Evolutionary conservation across 768 basidiomycete species (phyloP).

Genomic region (Punctularia strigosozonata): DNA sequence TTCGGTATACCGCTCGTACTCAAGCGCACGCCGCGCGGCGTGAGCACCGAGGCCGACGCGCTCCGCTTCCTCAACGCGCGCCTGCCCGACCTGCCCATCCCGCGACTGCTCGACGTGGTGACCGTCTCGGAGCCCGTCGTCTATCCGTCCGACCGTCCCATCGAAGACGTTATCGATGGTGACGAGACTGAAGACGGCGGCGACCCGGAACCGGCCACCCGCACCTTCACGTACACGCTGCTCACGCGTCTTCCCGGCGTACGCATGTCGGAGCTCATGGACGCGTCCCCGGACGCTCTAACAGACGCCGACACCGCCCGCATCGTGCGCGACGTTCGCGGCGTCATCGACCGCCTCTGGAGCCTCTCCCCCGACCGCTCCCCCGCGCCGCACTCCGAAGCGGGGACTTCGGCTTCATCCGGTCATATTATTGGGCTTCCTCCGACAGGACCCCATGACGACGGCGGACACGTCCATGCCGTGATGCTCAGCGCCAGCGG

Average conservation of each 20-base stretch:
- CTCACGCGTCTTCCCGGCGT: no score
- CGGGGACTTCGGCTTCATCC: no score
- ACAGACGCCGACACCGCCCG: no score
- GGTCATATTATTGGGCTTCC: no score
- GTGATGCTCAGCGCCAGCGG: conserved; percentile 16
- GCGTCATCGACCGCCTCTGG: conserved; percentile 12
- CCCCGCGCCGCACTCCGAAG: no score
- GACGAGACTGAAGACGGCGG: no score
- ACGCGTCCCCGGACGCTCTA: conserved; percentile 2
- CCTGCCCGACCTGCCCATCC: conserved; percentile 12
- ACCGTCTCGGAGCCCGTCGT: conserved; percentile 8
- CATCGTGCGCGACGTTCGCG: conserved; percentile 5
- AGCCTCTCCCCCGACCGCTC: conserved; percentile 8
- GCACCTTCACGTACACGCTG: no score
- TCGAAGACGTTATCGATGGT: conserved; percentile 6
- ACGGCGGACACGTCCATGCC: conserved; percentile 7
- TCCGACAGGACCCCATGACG: conserved; percentile 8
- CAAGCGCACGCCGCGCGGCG: conserved; percentile 7
- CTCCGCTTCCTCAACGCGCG: conserved; percentile 10
- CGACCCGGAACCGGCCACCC: no score
- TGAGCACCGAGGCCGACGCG: conserved; percentile 13
- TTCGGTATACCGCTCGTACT: conserved; percentile 13
- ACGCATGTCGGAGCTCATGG: conserved; percentile 1
- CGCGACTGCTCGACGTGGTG: conserved; percentile 11
- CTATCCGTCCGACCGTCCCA: conserved; percentile 7